phyloP scores from a whole-genome alignment of 768 basidiomycete genomes.

The Scleroderma bovista region DNA sequence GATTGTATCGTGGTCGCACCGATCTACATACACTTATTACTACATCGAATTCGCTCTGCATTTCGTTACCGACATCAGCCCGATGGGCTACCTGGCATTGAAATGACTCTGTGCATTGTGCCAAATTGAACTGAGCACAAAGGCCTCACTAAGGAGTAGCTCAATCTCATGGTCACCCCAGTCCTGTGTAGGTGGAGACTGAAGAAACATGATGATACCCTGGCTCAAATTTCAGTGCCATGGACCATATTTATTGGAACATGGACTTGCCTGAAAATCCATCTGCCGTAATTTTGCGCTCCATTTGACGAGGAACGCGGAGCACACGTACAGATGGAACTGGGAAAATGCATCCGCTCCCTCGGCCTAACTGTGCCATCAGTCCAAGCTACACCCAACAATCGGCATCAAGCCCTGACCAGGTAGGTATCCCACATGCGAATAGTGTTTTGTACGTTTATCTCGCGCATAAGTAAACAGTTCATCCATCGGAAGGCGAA shows the following conservation, averaged over 20 bases:
- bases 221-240: slow-evolving; percentile 26
- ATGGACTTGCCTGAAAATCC: slow-evolving; percentile 86
- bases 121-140: slow-evolving; percentile 89
- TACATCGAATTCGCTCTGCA: slow-evolving; percentile 17
- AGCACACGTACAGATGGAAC: slow-evolving; percentile 98
- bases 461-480: slow-evolving; percentile 95
- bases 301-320: slow-evolving; percentile 94
- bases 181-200: slow-evolving; percentile 83
- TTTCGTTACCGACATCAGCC: slow-evolving; percentile 3
- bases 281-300: slow-evolving; percentile 89
- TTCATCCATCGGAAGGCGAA: slow-evolving; percentile 99
- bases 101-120: slow-evolving; percentile 91
- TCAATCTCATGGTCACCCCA: slow-evolving; percentile 98
- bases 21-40: slow-evolving; percentile 17
- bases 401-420: slow-evolving; percentile 41
- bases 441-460: slow-evolving; percentile 93
- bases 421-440: slow-evolving; percentile 99
- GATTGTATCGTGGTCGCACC: not conserved
- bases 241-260: not conserved
- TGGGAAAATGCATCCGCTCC: slow-evolving; percentile 98
- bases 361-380: slow-evolving; percentile 64
- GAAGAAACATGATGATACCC: slow-evolving; percentile 99
- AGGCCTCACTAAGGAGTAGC: slow-evolving; percentile 92
- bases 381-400: not conserved
- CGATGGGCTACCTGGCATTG: slow-evolving; percentile 40